A percentile compares a stretch with the other conserved stretches of the same genome.
Evolutionary conservation across 768 basidiomycete species (phyloP).

Genomic region (Boletus sp.): DNA sequence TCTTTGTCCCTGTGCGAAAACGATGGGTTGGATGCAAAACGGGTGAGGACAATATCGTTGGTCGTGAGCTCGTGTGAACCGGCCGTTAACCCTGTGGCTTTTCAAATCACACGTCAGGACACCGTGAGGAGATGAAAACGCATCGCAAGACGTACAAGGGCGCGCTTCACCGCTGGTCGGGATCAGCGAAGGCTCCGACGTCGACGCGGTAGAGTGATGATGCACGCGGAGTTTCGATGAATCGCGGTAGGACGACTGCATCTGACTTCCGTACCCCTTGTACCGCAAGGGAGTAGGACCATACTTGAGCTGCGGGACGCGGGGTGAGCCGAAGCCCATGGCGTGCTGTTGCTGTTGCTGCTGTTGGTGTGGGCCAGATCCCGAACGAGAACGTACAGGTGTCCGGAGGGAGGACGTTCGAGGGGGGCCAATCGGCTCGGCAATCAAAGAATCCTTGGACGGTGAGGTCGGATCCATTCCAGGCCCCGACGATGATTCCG

Average conservation of each 20-base stretch:
- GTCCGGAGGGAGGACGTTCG: slow-evolving; percentile 31
- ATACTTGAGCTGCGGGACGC: slow-evolving; percentile 34
- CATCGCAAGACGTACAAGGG: slow-evolving; percentile 39
- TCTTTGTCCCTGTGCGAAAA: slow-evolving; percentile 48
- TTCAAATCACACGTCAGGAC: slow-evolving; percentile 8
- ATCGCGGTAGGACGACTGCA: slow-evolving; percentile 39
- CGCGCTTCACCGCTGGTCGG: slow-evolving; percentile 48
- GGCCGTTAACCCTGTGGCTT: slow-evolving; percentile 22
- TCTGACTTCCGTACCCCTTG: slow-evolving; percentile 35
- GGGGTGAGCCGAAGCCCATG: slow-evolving; percentile 30
- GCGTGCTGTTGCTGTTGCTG: slow-evolving; percentile 16
- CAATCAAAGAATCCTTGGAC: slow-evolving; percentile 48
- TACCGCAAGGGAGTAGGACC: slow-evolving; percentile 44
- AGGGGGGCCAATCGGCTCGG: slow-evolving; percentile 31
- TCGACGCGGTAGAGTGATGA: slow-evolving; percentile 69
- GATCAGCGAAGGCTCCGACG: slow-evolving; percentile 79
- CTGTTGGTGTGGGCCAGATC: slow-evolving; percentile 23
- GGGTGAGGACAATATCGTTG: slow-evolving; percentile 46
- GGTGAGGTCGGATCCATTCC: slow-evolving; percentile 35
- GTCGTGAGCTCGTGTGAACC: slow-evolving; percentile 54
- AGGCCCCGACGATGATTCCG: slow-evolving; percentile 21
- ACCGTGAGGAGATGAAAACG: slow-evolving; percentile 13
- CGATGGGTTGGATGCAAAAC: slow-evolving; percentile 40
- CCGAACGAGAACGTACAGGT: slow-evolving; percentile 31
- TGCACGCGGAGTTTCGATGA: slow-evolving; percentile 53